Evolutionary conservation across 441 rosid species (phyloP).

Genomic region (Gossypium lobatum): DNA sequence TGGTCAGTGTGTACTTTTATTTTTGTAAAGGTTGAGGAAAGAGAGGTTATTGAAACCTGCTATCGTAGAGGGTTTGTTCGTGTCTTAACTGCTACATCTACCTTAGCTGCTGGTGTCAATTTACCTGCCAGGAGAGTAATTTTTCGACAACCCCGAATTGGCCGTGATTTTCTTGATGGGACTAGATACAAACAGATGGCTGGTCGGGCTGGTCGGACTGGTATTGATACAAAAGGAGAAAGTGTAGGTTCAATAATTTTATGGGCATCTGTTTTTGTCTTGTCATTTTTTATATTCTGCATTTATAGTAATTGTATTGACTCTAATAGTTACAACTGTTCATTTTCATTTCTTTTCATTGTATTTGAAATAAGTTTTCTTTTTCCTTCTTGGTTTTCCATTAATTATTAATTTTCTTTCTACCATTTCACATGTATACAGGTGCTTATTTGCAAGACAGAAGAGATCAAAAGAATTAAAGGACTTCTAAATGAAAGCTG

Average conservation of each 20-base stretch:
- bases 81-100: constrained; percentile 94
- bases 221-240: constrained; percentile 97
- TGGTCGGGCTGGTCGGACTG: constrained; percentile 98
- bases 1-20: constrained; percentile 9
- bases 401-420: constrained; percentile 12
- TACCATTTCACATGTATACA: constrained; percentile 28
- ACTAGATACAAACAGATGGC: constrained; percentile 99
- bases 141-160: constrained; percentile 95
- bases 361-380: constrained; percentile 5
- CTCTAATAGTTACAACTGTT: constrained; percentile 9
- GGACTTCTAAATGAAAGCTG: constrained; percentile 82
- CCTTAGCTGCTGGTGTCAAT: constrained; percentile 98
- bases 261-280: not conserved
- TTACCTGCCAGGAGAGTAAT: constrained; percentile 97
- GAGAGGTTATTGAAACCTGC: constrained; percentile 92
- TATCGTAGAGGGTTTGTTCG: constrained; percentile 88
- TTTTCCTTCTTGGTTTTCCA: not conserved
- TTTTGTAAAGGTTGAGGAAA: constrained; percentile 79
- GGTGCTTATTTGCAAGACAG: constrained; percentile 88
- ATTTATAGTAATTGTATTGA: not conserved
- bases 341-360: not conserved
- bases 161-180: constrained; percentile 93
- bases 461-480: constrained; percentile 75
- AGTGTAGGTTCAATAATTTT: constrained; percentile 58
- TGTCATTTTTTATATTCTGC: constrained; percentile 1